These are phyloP conservation scores for Lentinula lateritia DNA, from an alignment of 768 basidiomycete genomes.

Conservation along the genomic window DNA sequence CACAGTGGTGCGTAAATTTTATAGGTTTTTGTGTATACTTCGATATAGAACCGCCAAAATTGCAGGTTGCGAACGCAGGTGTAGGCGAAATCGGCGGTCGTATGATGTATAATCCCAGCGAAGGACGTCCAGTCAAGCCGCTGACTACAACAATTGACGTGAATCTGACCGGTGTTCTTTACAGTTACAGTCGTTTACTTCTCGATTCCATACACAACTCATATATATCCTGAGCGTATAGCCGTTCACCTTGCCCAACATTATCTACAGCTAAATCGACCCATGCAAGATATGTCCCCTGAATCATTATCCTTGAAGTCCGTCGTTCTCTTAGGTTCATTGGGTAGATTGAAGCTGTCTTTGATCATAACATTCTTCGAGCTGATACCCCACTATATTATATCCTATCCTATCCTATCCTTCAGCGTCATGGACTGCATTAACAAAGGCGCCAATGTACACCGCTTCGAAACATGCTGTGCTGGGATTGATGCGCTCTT, in stretches of 20 bases:
- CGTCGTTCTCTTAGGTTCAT: conserved; percentile 27
- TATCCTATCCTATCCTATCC: too few relatives aligned
- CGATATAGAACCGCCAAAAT: background rate
- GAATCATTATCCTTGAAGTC: conserved; percentile 15
- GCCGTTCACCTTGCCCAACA: conserved; percentile 26
- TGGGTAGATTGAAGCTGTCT: conserved; percentile 16
- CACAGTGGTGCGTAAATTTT: conserved; percentile 36
- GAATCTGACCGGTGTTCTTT: conserved; percentile 23
- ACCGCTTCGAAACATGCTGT: conserved; percentile 26
- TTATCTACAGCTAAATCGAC: conserved; percentile 18
- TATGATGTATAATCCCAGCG: conserved; percentile 7
- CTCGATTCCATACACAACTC: background rate
- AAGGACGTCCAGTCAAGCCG: conserved; percentile 17
- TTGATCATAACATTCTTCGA: background rate
- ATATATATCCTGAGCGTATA: conserved; percentile 1
- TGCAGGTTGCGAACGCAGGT: conserved; percentile 46
- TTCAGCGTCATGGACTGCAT: conserved; percentile 24
- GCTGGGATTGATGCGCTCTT: conserved; percentile 24
- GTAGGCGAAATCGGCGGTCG: conserved; percentile 29
- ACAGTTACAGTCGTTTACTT: conserved; percentile 16
- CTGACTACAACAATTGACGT: conserved; percentile 20
- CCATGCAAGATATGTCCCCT: background rate
- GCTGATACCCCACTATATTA: background rate
- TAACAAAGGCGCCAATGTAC: conserved; percentile 23
- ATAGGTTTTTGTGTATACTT: background rate